phyloP scores from a whole-genome alignment of 345 rosid species.

The Psidium friedrichsthalianum region DNA sequence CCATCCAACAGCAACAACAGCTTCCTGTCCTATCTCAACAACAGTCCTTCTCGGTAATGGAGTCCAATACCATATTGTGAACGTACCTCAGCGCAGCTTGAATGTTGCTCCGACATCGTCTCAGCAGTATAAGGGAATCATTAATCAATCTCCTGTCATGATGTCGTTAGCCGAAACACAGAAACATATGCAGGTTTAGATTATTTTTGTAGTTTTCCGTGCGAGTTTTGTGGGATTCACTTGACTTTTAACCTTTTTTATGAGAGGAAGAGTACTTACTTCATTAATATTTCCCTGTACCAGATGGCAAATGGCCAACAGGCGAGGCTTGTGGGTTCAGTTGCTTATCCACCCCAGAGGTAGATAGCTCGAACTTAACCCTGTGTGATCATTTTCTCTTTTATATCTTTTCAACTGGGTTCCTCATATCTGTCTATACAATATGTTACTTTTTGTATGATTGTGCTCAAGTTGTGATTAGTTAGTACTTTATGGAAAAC shows the following conservation, averaged over 20 bases:
- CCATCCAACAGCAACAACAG: slow-evolving; percentile 38
- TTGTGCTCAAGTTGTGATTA: not conserved
- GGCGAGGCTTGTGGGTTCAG: slow-evolving; percentile 8
- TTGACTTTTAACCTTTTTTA: not conserved
- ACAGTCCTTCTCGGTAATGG: slow-evolving; percentile 14
- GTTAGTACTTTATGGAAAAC: not conserved
- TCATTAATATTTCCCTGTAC: not conserved
- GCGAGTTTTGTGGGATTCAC: not conserved
- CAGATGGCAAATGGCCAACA: slow-evolving; percentile 31
- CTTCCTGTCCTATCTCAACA: slow-evolving; percentile 33
- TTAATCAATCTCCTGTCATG: slow-evolving; percentile 27
- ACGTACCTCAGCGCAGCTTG: slow-evolving; percentile 1
- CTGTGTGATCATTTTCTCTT: not conserved
- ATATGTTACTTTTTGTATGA: not conserved
- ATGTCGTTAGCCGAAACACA: not conserved
- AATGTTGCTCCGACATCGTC: slow-evolving; percentile 6
- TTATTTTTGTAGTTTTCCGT: not conserved
- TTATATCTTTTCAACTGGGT: not conserved
- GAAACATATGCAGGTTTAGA: slow-evolving; percentile 21
- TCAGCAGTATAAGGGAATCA: slow-evolving; percentile 8
- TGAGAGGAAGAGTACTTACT: not conserved
- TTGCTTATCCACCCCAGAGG: slow-evolving; percentile 27
- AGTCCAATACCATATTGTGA: slow-evolving; percentile 5
- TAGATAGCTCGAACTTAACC: not conserved
- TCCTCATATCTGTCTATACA: not conserved